Percentiles rank a stretch among this genome's conserved stretches.
Evolutionary conservation across 148 eudicot genomes (phyloP).

Genomic region (Chenopodium berlandieri): DNA sequence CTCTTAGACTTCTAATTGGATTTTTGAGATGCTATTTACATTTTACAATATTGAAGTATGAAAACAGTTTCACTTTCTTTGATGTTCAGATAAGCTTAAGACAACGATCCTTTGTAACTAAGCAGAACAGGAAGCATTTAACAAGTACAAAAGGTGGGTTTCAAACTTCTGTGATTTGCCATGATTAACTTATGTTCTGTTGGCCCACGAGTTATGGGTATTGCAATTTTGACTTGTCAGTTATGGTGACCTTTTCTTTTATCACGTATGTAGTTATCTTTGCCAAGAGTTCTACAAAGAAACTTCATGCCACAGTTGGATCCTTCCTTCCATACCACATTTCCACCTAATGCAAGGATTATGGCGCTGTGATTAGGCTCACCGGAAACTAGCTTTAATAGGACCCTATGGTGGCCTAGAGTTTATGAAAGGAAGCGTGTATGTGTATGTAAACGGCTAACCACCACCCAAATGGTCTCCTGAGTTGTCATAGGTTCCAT

Average conservation of each 20-base stretch:
- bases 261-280: not conserved
- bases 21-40: conserved; percentile 1
- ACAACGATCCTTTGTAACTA: conserved; percentile 27
- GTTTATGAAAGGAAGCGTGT: no score
- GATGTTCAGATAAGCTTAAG: conserved; percentile 29
- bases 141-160: conserved; percentile 34
- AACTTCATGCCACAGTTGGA: not conserved
- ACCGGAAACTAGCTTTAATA: not conserved
- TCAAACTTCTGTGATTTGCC: conserved; percentile 13
- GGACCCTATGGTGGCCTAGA: no score
- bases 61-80: conserved; percentile 2
- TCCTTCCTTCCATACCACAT: not conserved
- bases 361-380: not conserved
- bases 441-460: no score
- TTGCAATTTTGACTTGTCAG: not conserved
- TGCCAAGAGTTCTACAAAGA: not conserved
- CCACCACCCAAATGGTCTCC: no score
- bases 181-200: not conserved
- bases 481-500: no score
- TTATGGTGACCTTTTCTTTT: not conserved
- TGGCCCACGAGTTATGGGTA: not conserved
- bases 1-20: not conserved
- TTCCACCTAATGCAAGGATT: not conserved
- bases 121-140: conserved; percentile 33
- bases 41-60: not conserved